phyloP scores from a whole-genome alignment of 129 eudicot species.

The Logfia minima region DNA sequence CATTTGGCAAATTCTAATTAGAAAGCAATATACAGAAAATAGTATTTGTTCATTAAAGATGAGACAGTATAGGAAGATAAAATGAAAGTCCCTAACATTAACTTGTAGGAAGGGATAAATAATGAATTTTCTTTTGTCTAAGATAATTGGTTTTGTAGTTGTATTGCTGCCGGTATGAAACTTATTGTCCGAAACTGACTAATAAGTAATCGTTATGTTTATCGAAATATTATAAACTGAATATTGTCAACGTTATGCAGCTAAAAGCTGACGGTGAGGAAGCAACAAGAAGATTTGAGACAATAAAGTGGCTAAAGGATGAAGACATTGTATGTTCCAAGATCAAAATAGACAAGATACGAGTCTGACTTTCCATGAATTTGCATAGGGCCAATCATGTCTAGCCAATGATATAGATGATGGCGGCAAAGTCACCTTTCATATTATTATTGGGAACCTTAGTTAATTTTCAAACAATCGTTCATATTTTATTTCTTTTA shows the following conservation, averaged over 20 bases:
- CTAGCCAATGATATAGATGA: constrained; percentile 73
- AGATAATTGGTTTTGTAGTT: too few species aligned
- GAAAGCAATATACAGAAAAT: too few species aligned
- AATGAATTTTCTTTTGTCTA: neutral
- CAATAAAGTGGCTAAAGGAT: constrained; percentile 66
- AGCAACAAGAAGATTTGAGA: constrained; percentile 74
- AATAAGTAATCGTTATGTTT: neutral
- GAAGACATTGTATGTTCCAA: constrained; percentile 80
- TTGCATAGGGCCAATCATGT: constrained; percentile 53
- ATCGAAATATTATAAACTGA: neutral
- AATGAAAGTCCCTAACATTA: too few species aligned
- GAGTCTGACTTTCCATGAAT: constrained; percentile 59
- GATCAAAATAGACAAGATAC: constrained; percentile 81
- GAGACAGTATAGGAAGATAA: too few species aligned
- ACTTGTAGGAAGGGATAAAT: neutral
- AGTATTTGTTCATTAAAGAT: too few species aligned
- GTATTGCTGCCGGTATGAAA: neutral
- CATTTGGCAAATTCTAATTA: too few species aligned
- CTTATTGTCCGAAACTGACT: neutral
- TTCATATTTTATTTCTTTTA: too few species aligned
- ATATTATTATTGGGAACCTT: too few species aligned
- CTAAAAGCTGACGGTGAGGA: constrained; percentile 80
- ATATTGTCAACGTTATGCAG: constrained; percentile 37
- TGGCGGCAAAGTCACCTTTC: constrained; percentile 92
- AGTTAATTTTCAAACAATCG: too few species aligned